Conservation (phyloP, 495 filamentous ascomycete genomes). For the Chaetomium cochliodes region DNA sequence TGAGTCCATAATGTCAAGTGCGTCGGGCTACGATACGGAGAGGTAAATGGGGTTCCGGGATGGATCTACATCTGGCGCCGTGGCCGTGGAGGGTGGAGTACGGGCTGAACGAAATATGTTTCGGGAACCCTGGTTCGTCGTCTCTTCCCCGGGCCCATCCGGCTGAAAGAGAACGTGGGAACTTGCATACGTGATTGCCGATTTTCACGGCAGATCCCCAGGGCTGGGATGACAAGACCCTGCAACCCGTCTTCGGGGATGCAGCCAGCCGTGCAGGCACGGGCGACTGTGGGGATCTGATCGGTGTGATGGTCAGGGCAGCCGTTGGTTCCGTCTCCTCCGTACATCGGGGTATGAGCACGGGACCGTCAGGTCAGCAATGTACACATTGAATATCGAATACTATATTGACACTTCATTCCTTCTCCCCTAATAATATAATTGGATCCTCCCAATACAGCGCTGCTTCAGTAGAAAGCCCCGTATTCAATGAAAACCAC, state of each 20-base stretch:
- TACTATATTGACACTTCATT: too few species aligned
- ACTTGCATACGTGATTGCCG: not conserved
- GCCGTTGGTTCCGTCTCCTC: not conserved
- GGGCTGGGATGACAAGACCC: not conserved
- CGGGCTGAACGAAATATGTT: not conserved
- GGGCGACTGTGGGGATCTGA: not conserved
- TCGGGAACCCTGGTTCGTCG: not conserved
- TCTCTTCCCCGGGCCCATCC: not conserved
- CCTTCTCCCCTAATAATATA: too few species aligned
- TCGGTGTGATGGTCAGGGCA: not conserved
- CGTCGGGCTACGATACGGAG: not conserved
- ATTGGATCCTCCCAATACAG: too few species aligned
- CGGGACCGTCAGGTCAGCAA: too few species aligned
- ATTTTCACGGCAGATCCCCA: constrained; percentile 5
- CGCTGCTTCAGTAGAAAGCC: too few species aligned
- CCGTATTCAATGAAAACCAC: too few species aligned
- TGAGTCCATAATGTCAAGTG: not conserved
- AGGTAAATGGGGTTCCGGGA: not conserved
- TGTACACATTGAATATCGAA: too few species aligned
- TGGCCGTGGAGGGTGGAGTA: not conserved
- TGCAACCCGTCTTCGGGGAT: not conserved
- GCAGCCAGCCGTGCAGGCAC: not conserved
- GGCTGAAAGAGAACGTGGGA: not conserved
- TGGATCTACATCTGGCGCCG: not conserved
- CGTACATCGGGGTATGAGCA: too few species aligned